Conservation (phyloP, 331 rosid genomes). For the Quercus lobata region DNA sequence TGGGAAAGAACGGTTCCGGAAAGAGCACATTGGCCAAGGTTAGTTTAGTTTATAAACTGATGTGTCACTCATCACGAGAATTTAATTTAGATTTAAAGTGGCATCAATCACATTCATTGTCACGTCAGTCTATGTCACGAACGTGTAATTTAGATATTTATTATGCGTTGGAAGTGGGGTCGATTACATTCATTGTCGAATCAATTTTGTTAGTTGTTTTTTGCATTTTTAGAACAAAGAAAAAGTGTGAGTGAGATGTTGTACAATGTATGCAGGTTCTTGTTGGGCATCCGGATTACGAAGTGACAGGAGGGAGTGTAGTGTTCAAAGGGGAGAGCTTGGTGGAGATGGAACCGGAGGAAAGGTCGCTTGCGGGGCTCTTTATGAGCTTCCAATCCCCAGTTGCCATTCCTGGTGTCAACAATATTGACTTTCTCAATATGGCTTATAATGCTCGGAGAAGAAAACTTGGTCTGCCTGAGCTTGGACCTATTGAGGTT, state of each 20-base stretch:
- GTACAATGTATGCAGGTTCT: constrained; percentile 42
- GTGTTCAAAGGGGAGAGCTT: constrained; percentile 72
- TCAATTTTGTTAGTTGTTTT: accelerated
- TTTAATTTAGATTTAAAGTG: too few relatives aligned
- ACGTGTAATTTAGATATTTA: too few relatives aligned
- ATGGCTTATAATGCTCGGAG: constrained; percentile 88
- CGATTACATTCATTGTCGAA: too few relatives aligned
- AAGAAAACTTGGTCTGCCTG: constrained; percentile 68
- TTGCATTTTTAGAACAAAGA: background rate
- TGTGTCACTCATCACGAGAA: accelerated
- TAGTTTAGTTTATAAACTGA: background rate
- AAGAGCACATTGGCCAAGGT: constrained; percentile 97
- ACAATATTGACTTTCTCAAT: too few relatives aligned
- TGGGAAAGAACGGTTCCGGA: constrained; percentile 97
- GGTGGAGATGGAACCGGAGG: constrained; percentile 86
- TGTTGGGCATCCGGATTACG: constrained; percentile 94
- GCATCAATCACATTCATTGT: accelerated
- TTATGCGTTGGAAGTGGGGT: too few relatives aligned
- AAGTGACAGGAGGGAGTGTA: constrained; percentile 76
- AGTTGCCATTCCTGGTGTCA: too few relatives aligned
- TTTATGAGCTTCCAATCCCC: too few relatives aligned
- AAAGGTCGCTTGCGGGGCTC: constrained; percentile 34
- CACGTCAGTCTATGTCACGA: accelerated
- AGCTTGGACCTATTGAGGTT: constrained; percentile 89
- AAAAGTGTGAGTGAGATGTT: background rate